These are phyloP conservation scores for Paramecium caudatum DNA, from an alignment of 73 alveolate genomes.

Conservation along the genomic window DNA sequence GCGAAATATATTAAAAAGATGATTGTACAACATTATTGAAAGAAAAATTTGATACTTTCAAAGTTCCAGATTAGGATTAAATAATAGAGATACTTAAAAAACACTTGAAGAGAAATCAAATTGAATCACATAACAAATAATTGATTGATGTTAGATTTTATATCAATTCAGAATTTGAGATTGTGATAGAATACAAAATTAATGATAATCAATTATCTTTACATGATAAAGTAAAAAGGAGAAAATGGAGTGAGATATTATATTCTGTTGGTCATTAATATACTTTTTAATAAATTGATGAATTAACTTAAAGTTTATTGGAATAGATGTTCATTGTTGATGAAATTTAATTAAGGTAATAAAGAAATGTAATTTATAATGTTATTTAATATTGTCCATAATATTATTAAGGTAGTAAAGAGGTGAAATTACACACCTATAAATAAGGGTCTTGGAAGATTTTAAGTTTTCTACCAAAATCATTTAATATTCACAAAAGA, in stretches of 20 bases:
- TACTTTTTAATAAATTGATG: neutral
- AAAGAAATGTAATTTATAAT: neutral
- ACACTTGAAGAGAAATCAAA: neutral
- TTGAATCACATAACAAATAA: conserved; percentile 1
- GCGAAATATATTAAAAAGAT: conserved; percentile 4
- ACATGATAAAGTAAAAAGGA: neutral
- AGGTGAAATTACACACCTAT: neutral
- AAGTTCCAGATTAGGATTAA: neutral
- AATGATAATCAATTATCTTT: neutral
- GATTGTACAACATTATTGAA: neutral
- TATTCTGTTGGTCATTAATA: neutral
- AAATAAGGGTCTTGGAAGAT: neutral
- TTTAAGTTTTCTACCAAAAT: neutral
- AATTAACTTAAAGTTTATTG: neutral
- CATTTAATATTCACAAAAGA: neutral
- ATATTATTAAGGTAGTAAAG: neutral
- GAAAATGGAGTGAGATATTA: neutral
- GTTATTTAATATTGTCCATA: neutral
- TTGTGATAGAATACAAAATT: conserved; percentile 4
- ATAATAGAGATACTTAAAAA: neutral
- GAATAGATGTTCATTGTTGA: neutral
- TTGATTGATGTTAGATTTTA: conserved; percentile 3
- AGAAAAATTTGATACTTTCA: conserved; percentile 12
- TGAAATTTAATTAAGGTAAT: neutral
- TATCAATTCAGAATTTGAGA: conserved; percentile 9